Conservation (phyloP, 148 eudicot genomes). For the Silene uniflora region DNA sequence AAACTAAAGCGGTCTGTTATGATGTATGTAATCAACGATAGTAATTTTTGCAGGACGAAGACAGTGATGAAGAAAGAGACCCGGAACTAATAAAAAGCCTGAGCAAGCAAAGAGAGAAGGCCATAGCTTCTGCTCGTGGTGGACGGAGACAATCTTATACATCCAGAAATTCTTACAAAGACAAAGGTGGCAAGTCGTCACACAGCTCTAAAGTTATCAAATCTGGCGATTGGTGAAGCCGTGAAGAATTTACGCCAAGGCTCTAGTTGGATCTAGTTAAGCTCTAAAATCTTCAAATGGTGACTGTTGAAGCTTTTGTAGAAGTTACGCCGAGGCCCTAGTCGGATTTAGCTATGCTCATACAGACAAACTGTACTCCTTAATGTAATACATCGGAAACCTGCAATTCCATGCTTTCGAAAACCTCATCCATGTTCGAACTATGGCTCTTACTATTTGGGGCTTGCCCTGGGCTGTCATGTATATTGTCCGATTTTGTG, state of each 20-base stretch:
- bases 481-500: neutral
- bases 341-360: no score
- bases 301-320: no score
- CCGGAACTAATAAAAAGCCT: constrained; percentile 65
- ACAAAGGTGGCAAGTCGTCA: constrained; percentile 86
- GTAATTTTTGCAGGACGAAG: constrained; percentile 31
- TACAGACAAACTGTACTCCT: no score
- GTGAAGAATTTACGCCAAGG: neutral
- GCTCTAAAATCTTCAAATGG: no score
- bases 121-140: constrained; percentile 76
- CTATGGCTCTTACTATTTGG: no score
- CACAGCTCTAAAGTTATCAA: constrained; percentile 67
- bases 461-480: neutral
- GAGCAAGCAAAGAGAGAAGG: constrained; percentile 69
- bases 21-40: neutral
- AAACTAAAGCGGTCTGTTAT: neutral
- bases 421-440: neutral
- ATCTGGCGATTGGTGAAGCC: constrained; percentile 47
- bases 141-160: constrained; percentile 36
- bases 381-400: neutral
- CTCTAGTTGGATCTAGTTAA: neutral
- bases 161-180: constrained; percentile 77
- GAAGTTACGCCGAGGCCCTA: no score
- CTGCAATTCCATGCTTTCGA: neutral
- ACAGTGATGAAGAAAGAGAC: constrained; percentile 44